Evolutionary conservation across 2,329 filamentous ascomycete genomes (phyloP).

Genomic region (Scedosporium minutisporum): DNA sequence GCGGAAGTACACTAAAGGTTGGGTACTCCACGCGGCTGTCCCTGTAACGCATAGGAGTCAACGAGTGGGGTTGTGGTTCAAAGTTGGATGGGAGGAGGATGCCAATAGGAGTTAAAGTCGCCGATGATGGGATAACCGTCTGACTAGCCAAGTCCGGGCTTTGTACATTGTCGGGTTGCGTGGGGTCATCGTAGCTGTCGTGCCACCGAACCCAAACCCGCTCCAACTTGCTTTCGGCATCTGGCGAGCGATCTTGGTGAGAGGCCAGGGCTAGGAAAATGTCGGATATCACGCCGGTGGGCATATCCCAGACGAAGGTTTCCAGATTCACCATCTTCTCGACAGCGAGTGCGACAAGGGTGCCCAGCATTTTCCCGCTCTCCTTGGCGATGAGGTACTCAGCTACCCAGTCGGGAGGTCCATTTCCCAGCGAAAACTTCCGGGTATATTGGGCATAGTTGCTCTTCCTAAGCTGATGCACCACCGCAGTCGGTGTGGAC

Average conservation of each 20-base stretch:
- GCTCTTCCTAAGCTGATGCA: conserved; percentile 30
- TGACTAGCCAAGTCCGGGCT: background rate
- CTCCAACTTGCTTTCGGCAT: conserved; percentile 42
- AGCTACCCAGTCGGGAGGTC: conserved; percentile 65
- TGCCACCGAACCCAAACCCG: conserved; percentile 77
- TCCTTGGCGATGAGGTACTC: conserved; percentile 78
- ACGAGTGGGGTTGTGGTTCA: conserved; percentile 15
- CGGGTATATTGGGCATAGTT: conserved; percentile 70
- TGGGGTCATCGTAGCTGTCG: conserved; percentile 49
- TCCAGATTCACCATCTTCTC: conserved; percentile 74
- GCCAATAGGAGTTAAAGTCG: conserved; percentile 31
- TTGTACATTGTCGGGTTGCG: conserved; percentile 15
- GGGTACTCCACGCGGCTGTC: conserved; percentile 63
- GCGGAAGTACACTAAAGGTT: conserved; percentile 67
- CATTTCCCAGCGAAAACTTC: conserved; percentile 80
- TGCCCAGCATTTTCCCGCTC: conserved; percentile 81
- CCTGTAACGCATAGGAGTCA: conserved; percentile 34
- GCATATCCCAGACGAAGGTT: conserved; percentile 83
- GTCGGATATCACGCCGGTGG: conserved; percentile 70
- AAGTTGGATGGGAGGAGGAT: conserved; percentile 23
- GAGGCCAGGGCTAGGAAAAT: conserved; percentile 73
- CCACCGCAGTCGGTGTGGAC: background rate
- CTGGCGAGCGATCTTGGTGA: conserved; percentile 44
- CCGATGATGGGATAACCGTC: conserved; percentile 16
- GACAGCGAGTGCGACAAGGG: conserved; percentile 68